phyloP scores from a whole-genome alignment of 352 stramenopile genomes.

The Globisporangium abappressorium region DNA sequence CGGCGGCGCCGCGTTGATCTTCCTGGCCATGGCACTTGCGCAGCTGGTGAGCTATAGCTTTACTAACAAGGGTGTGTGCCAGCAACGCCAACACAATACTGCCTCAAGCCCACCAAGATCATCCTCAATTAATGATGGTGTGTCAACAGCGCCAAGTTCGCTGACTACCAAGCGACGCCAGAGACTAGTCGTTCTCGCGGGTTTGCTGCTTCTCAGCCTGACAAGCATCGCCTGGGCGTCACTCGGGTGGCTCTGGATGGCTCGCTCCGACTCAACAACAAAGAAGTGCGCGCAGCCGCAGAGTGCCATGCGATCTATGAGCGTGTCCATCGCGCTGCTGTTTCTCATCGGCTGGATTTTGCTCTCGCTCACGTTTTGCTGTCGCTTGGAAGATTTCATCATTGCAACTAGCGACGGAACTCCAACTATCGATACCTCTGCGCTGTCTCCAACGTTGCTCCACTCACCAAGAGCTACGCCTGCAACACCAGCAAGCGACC shows the following conservation, averaged over 20 bases:
- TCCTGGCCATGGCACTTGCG: constrained; percentile 20
- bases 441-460: constrained; percentile 34
- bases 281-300: not conserved
- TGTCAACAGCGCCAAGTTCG: not conserved
- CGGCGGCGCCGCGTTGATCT: constrained; percentile 21
- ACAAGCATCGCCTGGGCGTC: constrained; percentile 24
- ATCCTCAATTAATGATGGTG: not conserved
- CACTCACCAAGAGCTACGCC: not conserved
- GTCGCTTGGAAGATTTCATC: constrained; percentile 53
- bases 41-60: constrained; percentile 2
- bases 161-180: constrained; percentile 1
- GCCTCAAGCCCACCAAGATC: not conserved
- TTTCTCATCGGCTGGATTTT: constrained; percentile 33
- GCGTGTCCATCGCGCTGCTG: constrained; percentile 29
- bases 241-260: constrained; percentile 21
- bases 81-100: not conserved
- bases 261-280: not conserved
- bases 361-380: constrained; percentile 47
- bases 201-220: constrained; percentile 17
- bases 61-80: not conserved
- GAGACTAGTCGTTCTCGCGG: constrained; percentile 15
- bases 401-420: constrained; percentile 23
- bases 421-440: constrained; percentile 29
- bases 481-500: not conserved
- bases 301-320: constrained; percentile 14